Evolutionary conservation across 1,139 yeast species (phyloP), one percentile per base, ranked within the genome.

Genomic region (Sugiyamaella pinicola): DNA sequence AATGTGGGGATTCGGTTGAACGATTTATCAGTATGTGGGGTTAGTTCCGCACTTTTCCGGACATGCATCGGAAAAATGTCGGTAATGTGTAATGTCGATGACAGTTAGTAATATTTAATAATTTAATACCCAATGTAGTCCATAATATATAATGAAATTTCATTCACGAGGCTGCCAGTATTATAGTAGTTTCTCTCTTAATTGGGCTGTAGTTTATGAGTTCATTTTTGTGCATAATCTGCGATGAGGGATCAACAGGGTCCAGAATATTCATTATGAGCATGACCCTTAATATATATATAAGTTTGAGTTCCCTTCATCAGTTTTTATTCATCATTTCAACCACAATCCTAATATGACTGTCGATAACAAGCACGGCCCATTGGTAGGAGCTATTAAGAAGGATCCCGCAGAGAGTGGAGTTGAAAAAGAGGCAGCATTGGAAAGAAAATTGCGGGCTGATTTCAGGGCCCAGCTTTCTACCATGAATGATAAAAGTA

Each of bases 1-100:
- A 17, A 38, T 39, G 43, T 39, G 43, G 43, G 43, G 43, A 39
- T n/a, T 37, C 43, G 43, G 43, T 26, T 39, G 26, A 39, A 39
- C 33, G 9, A 24, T 35, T 12, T n/a, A 21, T 12, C 28, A n/a
- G 19, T 24, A 26, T 39, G 43, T 39, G 33, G 33, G 43, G 31
- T 31, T 6, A 9, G 9, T 39, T 39, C 43, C 43, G 43, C 43
- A 22, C 17, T 39, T 39, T 39, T 39, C 43, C 43, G 43, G 24
- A 6, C 12, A 9, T 17, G 43, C 12, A 9, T 12, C 43, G 43
- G 43, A 39, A 33, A 24, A 9, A 22, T 39, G 15, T 24, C 43
- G 43, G 43, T 33, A 31, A 4, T 22, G 33, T n/a, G 31, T 17
- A 26, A 24, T 4, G 4, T 9, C 13, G 43, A 6, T n/a, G n/a